Evolutionary conservation across 1,139 yeast genomes (phyloP).

Genomic region (Martiniozyma asiatica): DNA sequence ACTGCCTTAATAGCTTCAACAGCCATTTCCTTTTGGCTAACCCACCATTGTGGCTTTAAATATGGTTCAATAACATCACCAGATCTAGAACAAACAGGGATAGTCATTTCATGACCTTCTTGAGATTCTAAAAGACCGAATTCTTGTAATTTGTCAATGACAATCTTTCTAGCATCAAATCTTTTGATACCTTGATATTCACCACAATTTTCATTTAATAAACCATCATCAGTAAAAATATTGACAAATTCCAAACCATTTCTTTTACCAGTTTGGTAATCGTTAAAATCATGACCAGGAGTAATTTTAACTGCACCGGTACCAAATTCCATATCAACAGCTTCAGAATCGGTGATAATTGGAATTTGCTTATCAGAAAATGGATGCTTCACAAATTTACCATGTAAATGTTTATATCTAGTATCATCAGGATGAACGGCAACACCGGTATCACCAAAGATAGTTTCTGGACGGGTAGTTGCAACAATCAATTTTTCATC

Average conservation of each 20-base stretch:
- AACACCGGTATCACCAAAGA: conserved; percentile 95
- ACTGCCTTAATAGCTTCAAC: conserved; percentile 80
- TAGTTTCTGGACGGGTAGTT: conserved; percentile 97
- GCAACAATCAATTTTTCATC: conserved; percentile 88
- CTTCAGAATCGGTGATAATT: conserved; percentile 77
- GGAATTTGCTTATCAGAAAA: conserved; percentile 79
- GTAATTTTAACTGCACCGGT: conserved; percentile 99
- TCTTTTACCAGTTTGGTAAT: conserved; percentile 93
- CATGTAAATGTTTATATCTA: conserved; percentile 89
- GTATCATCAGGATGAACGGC: conserved; percentile 95
- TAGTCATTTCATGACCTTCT: conserved; percentile 88
- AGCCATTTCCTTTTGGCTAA: conserved; percentile 83
- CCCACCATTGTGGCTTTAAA: conserved; percentile 99
- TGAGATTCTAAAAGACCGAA: conserved; percentile 71
- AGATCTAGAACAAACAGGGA: conserved; percentile 89
- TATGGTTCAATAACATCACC: conserved; percentile 95
- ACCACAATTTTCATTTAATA: conserved; percentile 85
- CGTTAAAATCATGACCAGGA: conserved; percentile 97
- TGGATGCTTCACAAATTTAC: conserved; percentile 85
- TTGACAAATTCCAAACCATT: conserved; percentile 79
- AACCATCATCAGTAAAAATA: conserved; percentile 86
- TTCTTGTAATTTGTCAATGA: conserved; percentile 68
- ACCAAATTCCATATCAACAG: conserved; percentile 98
- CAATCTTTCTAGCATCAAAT: conserved; percentile 83
- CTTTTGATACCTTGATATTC: conserved; percentile 86